Base-by-base conservation (phyloP, 2,329 filamentous ascomycete species). In the Aschersonia sp. region DNA sequence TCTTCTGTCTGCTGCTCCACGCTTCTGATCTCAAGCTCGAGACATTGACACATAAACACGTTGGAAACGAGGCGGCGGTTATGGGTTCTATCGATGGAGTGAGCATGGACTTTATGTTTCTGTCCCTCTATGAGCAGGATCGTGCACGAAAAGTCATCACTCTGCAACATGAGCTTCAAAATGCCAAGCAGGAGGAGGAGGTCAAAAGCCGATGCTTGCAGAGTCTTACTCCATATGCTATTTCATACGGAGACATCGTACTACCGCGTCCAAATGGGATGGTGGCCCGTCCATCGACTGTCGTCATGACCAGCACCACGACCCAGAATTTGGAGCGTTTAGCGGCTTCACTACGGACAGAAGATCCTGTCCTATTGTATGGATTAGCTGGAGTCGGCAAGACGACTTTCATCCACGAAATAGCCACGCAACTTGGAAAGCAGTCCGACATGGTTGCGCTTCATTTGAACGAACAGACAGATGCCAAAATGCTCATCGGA, bases 391-490 rank as follows among this genome's bases (percentile, higher is more conserved):
- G 94, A 22, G 84, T 84, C 32, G 92, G 92, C 45, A 99, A 99
- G 69, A 95, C 92, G 0, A 81, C 86, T 0, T 66, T 94, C 22
- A 78, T 94, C 11, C 84, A 87, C 53, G 83, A 95, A 60, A 76
- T 90, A 50, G 89, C 90, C 30, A 78, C 77, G 56, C 77, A 83
- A 54, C 76, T 97, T 48, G 85, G 84, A 51, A 87, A 87, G 65
- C 77, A 85, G 29, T 76, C 81, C 5, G 79, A 77, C 50, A 88
- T 98, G 80, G 84, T 98, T 46, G 97, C 90, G 4, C 72, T 99
- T 32, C 90, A 98, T 64, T 71, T 99, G 35, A 98, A 98, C 60
- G 92, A 97, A 64, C 94, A 99, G 64, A 97, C 89, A 2, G 92
- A 99, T 65, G 89, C 90, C 0, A 99, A 98, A 64, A 85, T 94